Percentiles rank a stretch among this genome's conserved stretches.
phyloP scores from a whole-genome alignment of 2,329 filamentous ascomycete species.

The Fusarium humuli region DNA sequence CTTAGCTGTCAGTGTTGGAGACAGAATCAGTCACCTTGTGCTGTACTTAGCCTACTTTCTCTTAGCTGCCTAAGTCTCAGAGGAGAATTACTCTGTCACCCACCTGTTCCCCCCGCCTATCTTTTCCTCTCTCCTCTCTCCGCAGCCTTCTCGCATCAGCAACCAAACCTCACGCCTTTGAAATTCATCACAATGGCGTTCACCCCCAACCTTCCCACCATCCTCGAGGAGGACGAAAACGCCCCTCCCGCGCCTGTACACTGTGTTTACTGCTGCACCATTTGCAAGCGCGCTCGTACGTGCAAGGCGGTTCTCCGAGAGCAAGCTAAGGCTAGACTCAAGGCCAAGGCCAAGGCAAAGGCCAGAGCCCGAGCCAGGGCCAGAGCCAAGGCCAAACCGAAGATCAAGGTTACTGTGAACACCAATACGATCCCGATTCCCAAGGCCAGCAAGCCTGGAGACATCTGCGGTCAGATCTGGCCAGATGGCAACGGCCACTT shows the following conservation, averaged over 20 bases:
- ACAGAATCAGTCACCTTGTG: not conserved
- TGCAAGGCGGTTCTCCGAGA: not conserved
- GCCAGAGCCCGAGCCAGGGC: too few relatives aligned
- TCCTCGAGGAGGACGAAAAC: not conserved
- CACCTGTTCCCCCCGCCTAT: not conserved
- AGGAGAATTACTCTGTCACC: not conserved
- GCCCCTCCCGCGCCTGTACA: too few relatives aligned
- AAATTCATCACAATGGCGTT: not conserved
- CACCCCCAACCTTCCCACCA: not conserved
- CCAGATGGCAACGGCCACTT: not conserved
- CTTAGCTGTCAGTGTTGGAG: fast-evolving
- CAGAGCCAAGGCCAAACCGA: too few relatives aligned
- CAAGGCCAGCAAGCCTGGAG: not conserved
- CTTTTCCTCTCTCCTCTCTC: not conserved
- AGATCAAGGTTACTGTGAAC: too few relatives aligned
- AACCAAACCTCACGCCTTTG: not conserved
- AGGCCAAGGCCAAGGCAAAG: too few relatives aligned
- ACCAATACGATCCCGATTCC: too few relatives aligned
- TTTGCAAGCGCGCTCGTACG: fast-evolving
- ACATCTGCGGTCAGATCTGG: not conserved
- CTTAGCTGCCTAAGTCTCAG: not conserved
- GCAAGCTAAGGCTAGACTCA: fast-evolving
- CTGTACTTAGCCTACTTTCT: not conserved
- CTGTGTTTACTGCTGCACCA: not conserved
- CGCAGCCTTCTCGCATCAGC: not conserved